A percentile compares a stretch with the other conserved stretches of the same genome.
These are phyloP conservation scores for Pulveroboletus sp. DNA, from an alignment of 768 basidiomycete genomes.

Conservation along the genomic window DNA sequence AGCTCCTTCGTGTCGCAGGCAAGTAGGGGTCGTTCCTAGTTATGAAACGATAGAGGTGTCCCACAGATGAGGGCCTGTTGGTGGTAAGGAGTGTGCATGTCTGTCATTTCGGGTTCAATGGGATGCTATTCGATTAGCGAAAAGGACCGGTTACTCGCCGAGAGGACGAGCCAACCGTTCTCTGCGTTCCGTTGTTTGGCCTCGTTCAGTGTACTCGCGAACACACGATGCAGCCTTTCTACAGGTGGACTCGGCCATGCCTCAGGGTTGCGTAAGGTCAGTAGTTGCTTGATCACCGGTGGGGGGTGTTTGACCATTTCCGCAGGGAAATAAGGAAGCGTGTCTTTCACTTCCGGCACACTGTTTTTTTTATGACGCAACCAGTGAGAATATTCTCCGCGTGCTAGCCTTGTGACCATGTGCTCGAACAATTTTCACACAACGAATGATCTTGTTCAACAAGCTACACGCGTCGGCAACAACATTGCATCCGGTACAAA, in stretches of 20 bases:
- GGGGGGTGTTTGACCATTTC: conserved; percentile 49
- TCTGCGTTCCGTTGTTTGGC: conserved; percentile 62
- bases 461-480: conserved; percentile 16
- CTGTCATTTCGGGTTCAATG: conserved; percentile 41
- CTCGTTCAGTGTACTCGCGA: conserved; percentile 60
- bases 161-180: conserved; percentile 77
- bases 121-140: conserved; percentile 10
- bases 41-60: conserved; percentile 77
- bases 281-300: conserved; percentile 63
- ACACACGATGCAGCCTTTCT: conserved; percentile 48
- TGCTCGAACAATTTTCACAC: not conserved
- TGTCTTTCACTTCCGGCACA: not conserved
- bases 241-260: conserved; percentile 54
- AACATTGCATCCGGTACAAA: conserved; percentile 22
- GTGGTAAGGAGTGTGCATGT: conserved; percentile 80
- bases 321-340: not conserved
- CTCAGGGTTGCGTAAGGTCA: conserved; percentile 63
- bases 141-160: conserved; percentile 43
- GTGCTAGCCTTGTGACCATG: not conserved
- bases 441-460: conserved; percentile 21
- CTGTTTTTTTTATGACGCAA: conserved; percentile 6
- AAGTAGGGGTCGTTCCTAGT: conserved; percentile 46
- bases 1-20: conserved; percentile 38
- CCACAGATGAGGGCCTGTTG: conserved; percentile 76
- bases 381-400: conserved; percentile 3